Evolutionary conservation across 2,329 filamentous ascomycete genomes (phyloP), one percentile per base, ranked within the genome.

Genomic region (Huntiella moniliformis): DNA sequence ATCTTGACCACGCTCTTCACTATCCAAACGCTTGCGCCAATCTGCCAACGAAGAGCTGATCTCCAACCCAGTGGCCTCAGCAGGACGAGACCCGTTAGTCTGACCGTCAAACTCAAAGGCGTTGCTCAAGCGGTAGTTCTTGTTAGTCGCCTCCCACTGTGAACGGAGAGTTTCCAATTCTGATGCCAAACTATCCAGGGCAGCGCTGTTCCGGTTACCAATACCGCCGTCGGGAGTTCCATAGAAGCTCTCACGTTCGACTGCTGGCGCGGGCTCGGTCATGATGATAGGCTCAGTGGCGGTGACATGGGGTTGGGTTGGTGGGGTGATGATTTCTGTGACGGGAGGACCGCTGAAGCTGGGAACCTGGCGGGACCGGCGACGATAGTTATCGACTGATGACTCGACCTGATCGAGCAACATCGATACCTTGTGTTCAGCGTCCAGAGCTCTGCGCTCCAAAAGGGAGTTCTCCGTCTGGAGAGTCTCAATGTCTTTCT

Each of bases 121-220:
- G 56, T 80, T 87, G 61, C 84, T 93, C 38, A 95, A 66, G 17
- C 91, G 80, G 61, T 96, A 95, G 56, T 84, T 92, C 62, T 92
- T 91, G 64, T 88, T 95, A 10, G 86, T 94, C 35, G 80, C 84
- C 63, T 96, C 86, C 91, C 91, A 98, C 56, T 95, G 87, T 44
- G 70, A 83, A 44, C 88, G 77, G 41, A 98, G 69, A 10, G 83
- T 82, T 59, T 98, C 91, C 5, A 98, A 75, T 64, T 98, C 91
- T 52, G 76, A 85, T 8, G 91, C 88, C 17, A 98, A 73, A 52
- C 80, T 91, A 61, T 98, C 91, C 15, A 98, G 71, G 3, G 87
- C 88, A 53, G 64, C 67, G 56, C 71, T 74, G 58, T 75, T 72
- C 52, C 73, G 66, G 44, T 62, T 65, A 46, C 73, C 65, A 32